Conservation (phyloP, 192 early-diverging fungal genomes). For the Cladochytrium replicatum region DNA sequence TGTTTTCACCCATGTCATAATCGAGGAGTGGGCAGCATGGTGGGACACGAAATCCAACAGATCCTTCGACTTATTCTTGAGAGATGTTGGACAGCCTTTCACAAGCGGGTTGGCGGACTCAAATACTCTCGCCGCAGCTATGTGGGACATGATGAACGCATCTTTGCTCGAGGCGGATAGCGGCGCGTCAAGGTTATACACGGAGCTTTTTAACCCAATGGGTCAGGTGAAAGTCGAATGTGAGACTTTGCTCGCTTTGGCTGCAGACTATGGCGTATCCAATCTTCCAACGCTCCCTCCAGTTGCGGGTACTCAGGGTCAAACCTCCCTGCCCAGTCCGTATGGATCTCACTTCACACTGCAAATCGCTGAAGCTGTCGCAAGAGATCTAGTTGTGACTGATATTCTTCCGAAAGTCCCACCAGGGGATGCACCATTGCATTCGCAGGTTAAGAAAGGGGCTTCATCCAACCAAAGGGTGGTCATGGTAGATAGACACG, state of each 20-base stretch:
- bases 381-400: no score
- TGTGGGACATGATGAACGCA: constrained; percentile 46
- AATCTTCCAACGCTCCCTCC: constrained; percentile 47
- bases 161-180: constrained; percentile 42
- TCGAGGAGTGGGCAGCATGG: constrained; percentile 65
- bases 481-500: no score
- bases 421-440: no score
- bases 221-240: constrained; percentile 58
- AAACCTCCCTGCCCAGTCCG: constrained; percentile 11
- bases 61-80: neutral
- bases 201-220: constrained; percentile 52
- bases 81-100: constrained; percentile 17
- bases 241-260: constrained; percentile 47
- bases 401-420: no score
- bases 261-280: constrained; percentile 41
- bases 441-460: no score
- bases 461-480: no score
- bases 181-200: constrained; percentile 44
- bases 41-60: constrained; percentile 1
- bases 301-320: constrained; percentile 22
- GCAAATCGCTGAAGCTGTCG: constrained; percentile 25
- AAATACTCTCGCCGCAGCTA: constrained; percentile 33
- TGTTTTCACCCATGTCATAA: constrained; percentile 59
- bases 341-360: constrained; percentile 32
- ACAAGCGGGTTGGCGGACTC: constrained; percentile 19